Percentiles rank a stretch among this genome's conserved stretches.
Conservation (phyloP, 2,329 filamentous ascomycete species). For the Pestalotiopsis sp. region DNA sequence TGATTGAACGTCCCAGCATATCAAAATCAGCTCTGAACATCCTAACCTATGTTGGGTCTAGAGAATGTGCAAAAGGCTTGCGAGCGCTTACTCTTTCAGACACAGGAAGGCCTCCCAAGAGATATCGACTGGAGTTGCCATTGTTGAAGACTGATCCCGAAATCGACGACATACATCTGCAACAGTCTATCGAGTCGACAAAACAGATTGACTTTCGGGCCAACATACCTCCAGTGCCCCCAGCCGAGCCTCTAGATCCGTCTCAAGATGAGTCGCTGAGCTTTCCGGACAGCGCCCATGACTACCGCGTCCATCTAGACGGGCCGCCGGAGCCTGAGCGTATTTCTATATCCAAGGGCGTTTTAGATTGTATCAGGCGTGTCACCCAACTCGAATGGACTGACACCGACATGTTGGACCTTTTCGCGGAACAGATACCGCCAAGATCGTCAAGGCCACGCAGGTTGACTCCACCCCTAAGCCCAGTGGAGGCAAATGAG, state of each 20-base stretch:
- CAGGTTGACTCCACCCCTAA: constrained; percentile 31
- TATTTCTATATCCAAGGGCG: constrained; percentile 24
- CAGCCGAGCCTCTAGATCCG: constrained; percentile 25
- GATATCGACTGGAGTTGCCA: constrained; percentile 29
- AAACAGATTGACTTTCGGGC: constrained; percentile 7
- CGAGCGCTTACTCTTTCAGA: constrained; percentile 5
- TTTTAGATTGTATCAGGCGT: constrained; percentile 20
- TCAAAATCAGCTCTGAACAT: constrained; percentile 19
- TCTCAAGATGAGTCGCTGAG: constrained; percentile 26
- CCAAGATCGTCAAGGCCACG: constrained; percentile 18
- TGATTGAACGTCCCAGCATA: constrained; percentile 21
- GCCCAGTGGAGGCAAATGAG: constrained; percentile 13
- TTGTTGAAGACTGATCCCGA: constrained; percentile 28
- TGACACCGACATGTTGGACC: constrained; percentile 15
- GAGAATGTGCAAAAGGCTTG: constrained; percentile 12
- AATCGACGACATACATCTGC: constrained; percentile 26
- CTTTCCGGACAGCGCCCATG: constrained; percentile 22
- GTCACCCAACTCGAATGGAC: constrained; percentile 21
- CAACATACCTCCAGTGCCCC: constrained; percentile 18
- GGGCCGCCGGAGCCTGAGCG: constrained; percentile 19
- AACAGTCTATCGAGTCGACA: constrained; percentile 17
- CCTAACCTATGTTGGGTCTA: constrained; percentile 16
- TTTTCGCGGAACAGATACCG: constrained; percentile 15
- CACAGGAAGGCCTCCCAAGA: constrained; percentile 8
- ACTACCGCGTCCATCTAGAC: constrained; percentile 17